A percentile compares a stretch with the other conserved stretches of the same genome.
These are phyloP conservation scores for Fusarium sp. DNA, from an alignment of 2,329 filamentous ascomycete species.

Conservation along the genomic window DNA sequence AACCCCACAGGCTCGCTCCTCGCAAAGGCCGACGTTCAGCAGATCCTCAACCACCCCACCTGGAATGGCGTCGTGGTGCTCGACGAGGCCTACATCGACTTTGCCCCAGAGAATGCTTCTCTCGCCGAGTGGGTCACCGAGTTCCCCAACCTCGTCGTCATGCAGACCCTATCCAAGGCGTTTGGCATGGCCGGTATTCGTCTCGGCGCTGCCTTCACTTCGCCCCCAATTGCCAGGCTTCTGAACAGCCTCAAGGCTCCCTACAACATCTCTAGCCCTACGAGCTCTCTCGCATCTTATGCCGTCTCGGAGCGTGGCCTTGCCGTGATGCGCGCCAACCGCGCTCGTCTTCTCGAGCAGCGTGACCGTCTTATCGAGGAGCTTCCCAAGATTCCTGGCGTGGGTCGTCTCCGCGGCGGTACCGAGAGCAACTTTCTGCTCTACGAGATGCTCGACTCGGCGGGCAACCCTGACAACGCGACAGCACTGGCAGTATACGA, in stretches of 20 bases:
- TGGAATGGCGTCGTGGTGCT: slow-evolving; percentile 97
- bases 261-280: slow-evolving; percentile 94
- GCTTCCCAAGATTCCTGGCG: slow-evolving; percentile 79
- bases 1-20: slow-evolving; percentile 91
- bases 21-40: slow-evolving; percentile 77
- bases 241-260: slow-evolving; percentile 95
- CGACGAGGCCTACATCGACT: slow-evolving; percentile 97
- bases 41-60: slow-evolving; percentile 83
- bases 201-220: slow-evolving; percentile 86
- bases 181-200: slow-evolving; percentile 96
- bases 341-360: slow-evolving; percentile 78
- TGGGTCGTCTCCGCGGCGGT: slow-evolving; percentile 86
- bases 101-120: slow-evolving; percentile 80
- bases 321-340: slow-evolving; percentile 77
- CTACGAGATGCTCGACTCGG: slow-evolving; percentile 83
- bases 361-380: slow-evolving; percentile 80
- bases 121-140: slow-evolving; percentile 92
- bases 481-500: slow-evolving; percentile 86
- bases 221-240: slow-evolving; percentile 78
- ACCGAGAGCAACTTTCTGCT: slow-evolving; percentile 88
- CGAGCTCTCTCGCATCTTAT: slow-evolving; percentile 81
- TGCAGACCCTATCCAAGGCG: slow-evolving; percentile 98
- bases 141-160: slow-evolving; percentile 95
- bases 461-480: slow-evolving; percentile 81
- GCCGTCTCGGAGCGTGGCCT: slow-evolving; percentile 78